Evolutionary conservation across 352 stramenopile species (phyloP), one percentile per base, ranked within the genome.

Genomic region (Phytophthora megakarya): DNA sequence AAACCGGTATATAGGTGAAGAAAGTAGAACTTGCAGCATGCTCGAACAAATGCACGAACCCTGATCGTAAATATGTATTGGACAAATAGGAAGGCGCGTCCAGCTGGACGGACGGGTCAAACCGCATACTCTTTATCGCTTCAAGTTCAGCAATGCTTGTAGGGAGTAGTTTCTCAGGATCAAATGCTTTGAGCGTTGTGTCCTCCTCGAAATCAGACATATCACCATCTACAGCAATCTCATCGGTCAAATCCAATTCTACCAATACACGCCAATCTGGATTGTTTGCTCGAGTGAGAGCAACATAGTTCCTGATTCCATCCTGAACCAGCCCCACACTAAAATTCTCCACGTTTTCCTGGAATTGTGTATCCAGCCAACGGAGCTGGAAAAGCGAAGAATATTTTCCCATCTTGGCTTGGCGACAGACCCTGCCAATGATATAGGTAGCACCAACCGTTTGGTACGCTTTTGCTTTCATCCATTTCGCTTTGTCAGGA

Each of bases 291-390:
- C 12, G 42, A 9, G 23, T 49, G 3, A 49, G 42, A 0, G 22
- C 13, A 11, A 19, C 13, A 16, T 35, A 45, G n/a, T 32, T 45
- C 6, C 44, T 21, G 12, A 55, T 55, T 1, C 32, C 22, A 18
- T 16, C 3, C 21, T 55, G 47, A 2, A 45, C 19, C 1, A 37
- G 1, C 5, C 32, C 47, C 11, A 45, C 19, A 22, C 13, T 22
- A 13, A 55, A 1, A 21, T 55, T 18, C 21, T 50, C 25, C 10
- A 62, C 22, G 2, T 26, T 13, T 4, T n/a, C 46, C 35, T 65
- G 38, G n/a, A 65, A 65, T 8, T 57, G 37, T 5, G 16, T 46
- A 30, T 58, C 56, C 19, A 52, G 26, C 46, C 56, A 65, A 16
- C 21, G 19, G 3, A 65, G 8, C 19, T 52, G 18, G 18, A 51